Evolutionary conservation across 2,329 filamentous ascomycete species (phyloP).

Genomic region (Aspergillus sojae): DNA sequence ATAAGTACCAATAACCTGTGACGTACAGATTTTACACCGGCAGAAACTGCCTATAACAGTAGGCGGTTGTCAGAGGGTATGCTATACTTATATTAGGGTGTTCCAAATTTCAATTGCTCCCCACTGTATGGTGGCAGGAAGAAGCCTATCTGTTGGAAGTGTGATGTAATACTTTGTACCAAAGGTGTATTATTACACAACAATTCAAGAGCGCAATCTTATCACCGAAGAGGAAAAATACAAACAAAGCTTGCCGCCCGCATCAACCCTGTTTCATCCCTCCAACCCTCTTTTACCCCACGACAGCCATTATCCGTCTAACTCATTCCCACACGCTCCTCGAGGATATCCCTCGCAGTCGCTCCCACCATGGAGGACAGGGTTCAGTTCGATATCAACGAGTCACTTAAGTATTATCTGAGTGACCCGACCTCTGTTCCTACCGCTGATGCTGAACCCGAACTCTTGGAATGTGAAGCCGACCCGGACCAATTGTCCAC

Average conservation of each 20-base stretch:
- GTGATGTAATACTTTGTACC: neutral
- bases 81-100: no score
- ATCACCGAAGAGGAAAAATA: slow-evolving; percentile 32
- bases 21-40: no score
- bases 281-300: slow-evolving; percentile 5
- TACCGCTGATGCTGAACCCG: slow-evolving; percentile 81
- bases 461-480: slow-evolving; percentile 87
- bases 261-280: slow-evolving; percentile 7
- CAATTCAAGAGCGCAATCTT: neutral
- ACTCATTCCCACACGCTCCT: slow-evolving; percentile 7
- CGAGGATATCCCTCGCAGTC: slow-evolving; percentile 22
- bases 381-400: slow-evolving; percentile 90
- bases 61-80: no score
- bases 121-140: neutral
- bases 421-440: slow-evolving; percentile 83
- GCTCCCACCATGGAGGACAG: slow-evolving; percentile 64
- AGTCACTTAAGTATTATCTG: slow-evolving; percentile 95
- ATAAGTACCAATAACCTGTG: no score
- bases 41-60: no score
- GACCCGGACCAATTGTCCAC: slow-evolving; percentile 82
- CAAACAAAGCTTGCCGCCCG: slow-evolving; percentile 26
- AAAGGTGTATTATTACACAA: neutral
- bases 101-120: no score
- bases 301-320: neutral
- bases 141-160: neutral